Evolutionary conservation across 2,329 filamentous ascomycete species (phyloP), one percentile per base, ranked within the genome.

Genomic region (Fusarium nanum): DNA sequence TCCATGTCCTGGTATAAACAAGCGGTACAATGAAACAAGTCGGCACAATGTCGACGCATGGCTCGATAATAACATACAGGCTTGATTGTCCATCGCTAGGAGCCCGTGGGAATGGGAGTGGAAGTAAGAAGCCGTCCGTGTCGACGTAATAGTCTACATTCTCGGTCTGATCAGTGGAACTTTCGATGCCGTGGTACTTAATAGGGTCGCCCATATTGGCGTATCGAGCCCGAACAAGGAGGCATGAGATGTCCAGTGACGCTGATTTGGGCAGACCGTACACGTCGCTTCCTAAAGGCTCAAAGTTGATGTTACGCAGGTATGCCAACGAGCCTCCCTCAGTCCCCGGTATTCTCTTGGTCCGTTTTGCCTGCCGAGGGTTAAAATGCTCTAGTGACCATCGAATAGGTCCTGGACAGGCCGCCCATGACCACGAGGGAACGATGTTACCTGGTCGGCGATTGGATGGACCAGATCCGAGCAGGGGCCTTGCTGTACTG

Each of bases 391-490:
- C 27, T 2, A 28, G 1, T 1, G 10, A 2, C 27, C 27, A 56
- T 6, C 1, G 7, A 1, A 60, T n/a, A 13, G 44, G 27, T 0
- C 41, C 49, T 9, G 41, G 30, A 3, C 34, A 56, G 6, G 42
- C 18, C 3, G 32, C 50, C 57, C 57, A 60, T 3, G 34, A 56
- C 57, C 57, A 60, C 2, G 44, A 60, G 7, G 57, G 57, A 6
- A 30, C 13, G 0, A 3, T 9, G 4, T 54, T 20, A 32, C 18
- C 40, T 3, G 27, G 22, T 14, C 22, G 14, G 3, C 56, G 56
- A 2, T 28, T 7, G 3, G 22, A 48, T 4, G 18, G 13, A 5
- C 13, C 23, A 11, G 16, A 16, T 7, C 12, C 12, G 9, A 25
- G 25, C 25, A 9, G 25, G 8, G 25, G 25, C 25, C 25, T 25